Conservation (phyloP, 2,329 filamentous ascomycete genomes). For the Penicillium janthinellum region DNA sequence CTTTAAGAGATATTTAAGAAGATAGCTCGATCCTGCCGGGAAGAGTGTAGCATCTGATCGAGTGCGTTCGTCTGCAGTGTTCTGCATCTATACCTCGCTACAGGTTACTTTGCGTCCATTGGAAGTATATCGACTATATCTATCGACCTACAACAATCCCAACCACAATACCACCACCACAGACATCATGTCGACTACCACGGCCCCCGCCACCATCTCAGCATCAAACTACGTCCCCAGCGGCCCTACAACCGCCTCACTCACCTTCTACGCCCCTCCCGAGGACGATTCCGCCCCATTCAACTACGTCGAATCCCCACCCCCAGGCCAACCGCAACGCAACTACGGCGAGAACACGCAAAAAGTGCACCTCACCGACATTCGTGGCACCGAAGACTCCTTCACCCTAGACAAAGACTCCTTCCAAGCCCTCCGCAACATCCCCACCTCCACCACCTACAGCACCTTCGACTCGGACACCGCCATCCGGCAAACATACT, state of each 20-base stretch:
- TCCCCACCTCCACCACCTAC: slow-evolving; percentile 58
- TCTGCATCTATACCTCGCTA: background rate
- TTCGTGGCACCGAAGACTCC: slow-evolving; percentile 68
- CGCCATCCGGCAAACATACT: slow-evolving; percentile 71
- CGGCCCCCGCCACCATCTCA: slow-evolving; percentile 25
- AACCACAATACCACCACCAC: background rate
- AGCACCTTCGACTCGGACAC: slow-evolving; percentile 68
- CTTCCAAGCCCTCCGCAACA: slow-evolving; percentile 65
- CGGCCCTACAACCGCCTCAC: slow-evolving; percentile 63
- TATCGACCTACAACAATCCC: background rate
- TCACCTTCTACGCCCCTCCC: slow-evolving; percentile 68
- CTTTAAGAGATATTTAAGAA: background rate
- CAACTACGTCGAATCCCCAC: slow-evolving; percentile 67
- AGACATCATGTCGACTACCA: slow-evolving; percentile 26
- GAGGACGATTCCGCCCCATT: slow-evolving; percentile 61
- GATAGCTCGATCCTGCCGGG: background rate
- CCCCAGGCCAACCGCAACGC: slow-evolving; percentile 61
- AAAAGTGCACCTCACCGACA: slow-evolving; percentile 66
- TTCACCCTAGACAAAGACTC: slow-evolving; percentile 73
- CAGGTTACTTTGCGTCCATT: background rate
- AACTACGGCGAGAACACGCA: slow-evolving; percentile 62
- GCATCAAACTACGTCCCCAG: slow-evolving; percentile 49
- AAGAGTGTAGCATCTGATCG: background rate
- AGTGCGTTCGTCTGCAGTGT: background rate
- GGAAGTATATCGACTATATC: background rate